A percentile compares a stretch with the other conserved stretches of the same genome.
These are phyloP conservation scores for Vitis hybrid DNA, from an alignment of 177 flowering plant genomes.

Conservation along the genomic window DNA sequence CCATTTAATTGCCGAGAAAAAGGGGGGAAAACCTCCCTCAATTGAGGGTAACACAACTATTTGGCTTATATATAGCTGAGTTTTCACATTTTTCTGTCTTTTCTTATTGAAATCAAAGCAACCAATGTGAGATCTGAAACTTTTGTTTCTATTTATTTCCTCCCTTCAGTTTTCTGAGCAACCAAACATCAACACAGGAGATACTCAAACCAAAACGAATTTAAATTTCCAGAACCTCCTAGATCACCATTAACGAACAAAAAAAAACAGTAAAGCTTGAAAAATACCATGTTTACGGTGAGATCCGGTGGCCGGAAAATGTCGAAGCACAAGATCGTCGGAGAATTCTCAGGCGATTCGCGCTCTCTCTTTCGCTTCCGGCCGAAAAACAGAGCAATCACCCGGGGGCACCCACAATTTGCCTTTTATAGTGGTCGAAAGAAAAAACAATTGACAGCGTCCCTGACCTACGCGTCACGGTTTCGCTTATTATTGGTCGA, in stretches of 20 bases:
- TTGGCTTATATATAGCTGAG: no score
- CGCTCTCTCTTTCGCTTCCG: not conserved
- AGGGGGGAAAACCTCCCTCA: no score
- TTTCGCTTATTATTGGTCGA: not conserved
- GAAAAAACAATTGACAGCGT: not conserved
- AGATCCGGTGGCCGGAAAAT: slow-evolving; percentile 11
- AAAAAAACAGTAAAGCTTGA: not conserved
- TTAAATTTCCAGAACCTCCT: not conserved
- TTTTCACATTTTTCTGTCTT: no score
- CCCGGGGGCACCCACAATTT: no score
- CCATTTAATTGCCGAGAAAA: no score
- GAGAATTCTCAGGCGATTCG: slow-evolving; percentile 5
- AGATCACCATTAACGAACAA: not conserved
- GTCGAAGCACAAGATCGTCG: not conserved
- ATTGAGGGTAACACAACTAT: no score
- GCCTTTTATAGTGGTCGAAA: no score
- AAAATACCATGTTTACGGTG: slow-evolving; percentile 12
- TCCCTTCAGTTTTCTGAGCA: not conserved
- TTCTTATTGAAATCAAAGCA: no score
- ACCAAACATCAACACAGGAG: not conserved
- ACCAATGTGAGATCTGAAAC: no score
- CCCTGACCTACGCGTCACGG: not conserved
- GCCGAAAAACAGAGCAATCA: not conserved
- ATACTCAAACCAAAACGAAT: not conserved
- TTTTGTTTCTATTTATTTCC: no score